These are phyloP conservation scores for Linum tenue DNA, from an alignment of 345 rosid species.

Conservation along the genomic window DNA sequence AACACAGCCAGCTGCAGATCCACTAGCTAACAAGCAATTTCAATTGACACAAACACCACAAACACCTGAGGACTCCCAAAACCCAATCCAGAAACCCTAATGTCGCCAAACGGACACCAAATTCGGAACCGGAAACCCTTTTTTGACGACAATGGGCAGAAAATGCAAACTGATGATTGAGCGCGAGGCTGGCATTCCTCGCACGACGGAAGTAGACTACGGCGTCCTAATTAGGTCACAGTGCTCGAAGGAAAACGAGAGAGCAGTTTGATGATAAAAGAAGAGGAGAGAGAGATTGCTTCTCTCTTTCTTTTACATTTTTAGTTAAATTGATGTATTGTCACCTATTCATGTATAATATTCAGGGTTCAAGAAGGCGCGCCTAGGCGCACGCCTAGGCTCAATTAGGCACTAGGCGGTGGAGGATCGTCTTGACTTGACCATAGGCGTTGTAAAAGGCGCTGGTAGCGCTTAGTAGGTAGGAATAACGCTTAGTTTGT, in stretches of 20 bases:
- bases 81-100: constrained; percentile 29
- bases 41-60: constrained; percentile 28
- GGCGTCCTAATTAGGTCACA: constrained; percentile 23
- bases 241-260: constrained; percentile 9
- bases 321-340: no score
- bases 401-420: no score
- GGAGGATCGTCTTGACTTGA: no score
- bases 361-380: no score
- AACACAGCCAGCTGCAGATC: constrained; percentile 48
- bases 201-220: constrained; percentile 10
- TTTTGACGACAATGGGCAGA: constrained; percentile 11
- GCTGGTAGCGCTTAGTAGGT: no score
- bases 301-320: no score
- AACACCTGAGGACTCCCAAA: constrained; percentile 30
- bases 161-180: constrained; percentile 17
- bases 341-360: no score
- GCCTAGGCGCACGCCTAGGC: no score
- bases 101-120: constrained; percentile 13
- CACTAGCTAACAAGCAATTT: constrained; percentile 17
- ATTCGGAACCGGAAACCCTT: constrained; percentile 18
- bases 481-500: no score
- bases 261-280: constrained; percentile 36
- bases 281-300: no score
- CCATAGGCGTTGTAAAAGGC: no score
- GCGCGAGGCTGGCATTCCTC: constrained; percentile 20